These are phyloP conservation scores for Flaveria robusta DNA, from an alignment of 129 eudicot species.

Conservation along the genomic window DNA sequence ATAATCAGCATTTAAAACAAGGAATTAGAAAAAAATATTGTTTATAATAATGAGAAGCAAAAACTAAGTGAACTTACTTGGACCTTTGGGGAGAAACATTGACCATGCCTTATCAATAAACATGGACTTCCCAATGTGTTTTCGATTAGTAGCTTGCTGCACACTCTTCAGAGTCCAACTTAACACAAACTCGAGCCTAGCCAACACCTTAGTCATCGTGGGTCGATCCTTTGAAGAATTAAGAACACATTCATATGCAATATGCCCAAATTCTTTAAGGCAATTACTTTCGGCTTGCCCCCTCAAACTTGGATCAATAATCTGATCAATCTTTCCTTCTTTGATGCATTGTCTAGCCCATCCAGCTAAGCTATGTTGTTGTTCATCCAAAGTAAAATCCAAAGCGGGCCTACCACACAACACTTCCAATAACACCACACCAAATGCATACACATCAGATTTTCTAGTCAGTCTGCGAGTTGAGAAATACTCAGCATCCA, in stretches of 20 bases:
- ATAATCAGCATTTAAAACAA: neutral
- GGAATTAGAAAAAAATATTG: neutral
- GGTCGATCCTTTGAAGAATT: conserved; percentile 36
- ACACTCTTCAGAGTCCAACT: conserved; percentile 12
- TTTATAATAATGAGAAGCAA: neutral
- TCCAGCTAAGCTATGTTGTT: conserved; percentile 35
- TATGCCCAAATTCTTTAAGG: conserved; percentile 37
- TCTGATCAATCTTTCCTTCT: conserved; percentile 31
- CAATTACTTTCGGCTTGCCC: conserved; percentile 22
- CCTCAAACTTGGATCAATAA: conserved; percentile 38
- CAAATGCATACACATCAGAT: conserved; percentile 54
- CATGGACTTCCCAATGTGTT: conserved; percentile 15
- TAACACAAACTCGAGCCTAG: conserved; percentile 40
- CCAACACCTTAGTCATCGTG: conserved; percentile 53
- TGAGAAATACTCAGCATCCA: conserved; percentile 42
- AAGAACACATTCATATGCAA: conserved; percentile 42
- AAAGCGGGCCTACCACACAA: conserved; percentile 57
- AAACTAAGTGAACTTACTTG: conserved; percentile 26
- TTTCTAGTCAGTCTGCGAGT: conserved; percentile 42
- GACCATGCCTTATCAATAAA: conserved; percentile 30
- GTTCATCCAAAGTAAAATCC: conserved; percentile 41
- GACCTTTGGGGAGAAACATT: conserved; percentile 17
- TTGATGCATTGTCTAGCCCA: conserved; percentile 41
- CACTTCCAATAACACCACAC: conserved; percentile 47
- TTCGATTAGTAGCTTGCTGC: conserved; percentile 14